These are phyloP conservation scores for Chaetoceros tenuissimus DNA, from an alignment of 108 stramenopile genomes.

Conservation along the genomic window DNA sequence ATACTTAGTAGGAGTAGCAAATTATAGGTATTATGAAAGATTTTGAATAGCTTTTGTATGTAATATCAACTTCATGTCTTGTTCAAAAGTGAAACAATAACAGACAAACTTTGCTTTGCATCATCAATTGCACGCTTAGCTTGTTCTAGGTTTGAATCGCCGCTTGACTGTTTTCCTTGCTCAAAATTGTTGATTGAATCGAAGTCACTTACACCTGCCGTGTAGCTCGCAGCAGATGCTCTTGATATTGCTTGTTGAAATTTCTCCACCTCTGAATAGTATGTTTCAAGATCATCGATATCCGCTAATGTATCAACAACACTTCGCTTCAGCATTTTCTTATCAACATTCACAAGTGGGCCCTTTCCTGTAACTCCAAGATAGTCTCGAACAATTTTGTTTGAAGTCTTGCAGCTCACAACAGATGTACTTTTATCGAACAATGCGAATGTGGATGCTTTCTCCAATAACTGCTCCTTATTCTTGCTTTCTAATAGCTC, in stretches of 20 bases:
- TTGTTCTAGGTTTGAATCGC: constrained; percentile 45
- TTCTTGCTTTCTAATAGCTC: constrained; percentile 69
- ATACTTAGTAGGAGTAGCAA: too few species aligned
- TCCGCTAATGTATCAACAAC: constrained; percentile 46
- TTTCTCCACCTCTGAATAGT: constrained; percentile 43
- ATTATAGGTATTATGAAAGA: too few species aligned
- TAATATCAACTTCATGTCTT: too few species aligned
- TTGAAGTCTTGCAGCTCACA: constrained; percentile 57
- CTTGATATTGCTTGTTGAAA: constrained; percentile 45
- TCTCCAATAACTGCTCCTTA: constrained; percentile 67
- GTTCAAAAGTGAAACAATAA: constrained; percentile 25
- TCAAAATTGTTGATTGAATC: constrained; percentile 68
- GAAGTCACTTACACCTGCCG: constrained; percentile 62
- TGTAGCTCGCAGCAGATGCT: constrained; percentile 51
- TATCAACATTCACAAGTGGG: constrained; percentile 59
- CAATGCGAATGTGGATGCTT: constrained; percentile 63
- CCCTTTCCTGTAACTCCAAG: constrained; percentile 67
- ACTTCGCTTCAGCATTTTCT: constrained; percentile 28
- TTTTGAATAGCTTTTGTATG: too few species aligned
- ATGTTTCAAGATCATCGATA: constrained; percentile 46
- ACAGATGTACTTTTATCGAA: constrained; percentile 67
- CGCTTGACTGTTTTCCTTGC: constrained; percentile 30
- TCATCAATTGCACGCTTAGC: constrained; percentile 42
- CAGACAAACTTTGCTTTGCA: constrained; percentile 42
- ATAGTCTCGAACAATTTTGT: constrained; percentile 61